Evolutionary conservation across 495 filamentous ascomycete genomes (phyloP), one percentile per base, ranked within the genome.

Genomic region (Penicillium egyptiacum): DNA sequence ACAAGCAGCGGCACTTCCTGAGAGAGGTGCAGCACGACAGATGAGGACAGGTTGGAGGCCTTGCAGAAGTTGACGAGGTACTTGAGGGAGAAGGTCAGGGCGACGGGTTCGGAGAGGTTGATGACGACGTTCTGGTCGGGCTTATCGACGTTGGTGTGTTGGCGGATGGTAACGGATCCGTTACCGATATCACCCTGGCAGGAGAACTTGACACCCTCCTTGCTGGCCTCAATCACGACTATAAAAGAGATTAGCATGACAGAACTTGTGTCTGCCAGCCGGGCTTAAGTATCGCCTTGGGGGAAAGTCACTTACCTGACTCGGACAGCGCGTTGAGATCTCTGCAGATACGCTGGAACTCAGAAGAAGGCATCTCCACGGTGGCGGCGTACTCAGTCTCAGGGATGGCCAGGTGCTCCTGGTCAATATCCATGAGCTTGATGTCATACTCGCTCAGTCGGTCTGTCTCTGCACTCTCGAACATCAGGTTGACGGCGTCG

Each of bases 41-140:
- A 82, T 68, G 68, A 75, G 53, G 91, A 94, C 53, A 99, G 79
- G 51, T 86, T 85, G 68, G 88, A 87, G 37, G 94, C 94, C 81
- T 99, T 99, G 86, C 94, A 98, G 81, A 99, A 99, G 83, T 96
- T 96, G 83, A 95, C 91, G 5, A 99, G 86, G 78, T 99, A 99
- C 76, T 99, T 99, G 63, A 98, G 89, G 43, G 94, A 97, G 83
- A 99, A 99, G 31, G 93, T 99, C 42, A 99, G 85, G 44, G 89
- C 80, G 57, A 98, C 95, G 54, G 95, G 90, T 79, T 99, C 94
- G 44, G 85, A 86, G 48, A 99, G 85, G 60, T 89, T 84, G 63
- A 99, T 96, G 57, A 90, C 85, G 67, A 97, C 86, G 67, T 92
- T 90, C 66, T 86, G 75, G 0, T 88, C 85, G 35, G 91, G 86